Evolutionary conservation across 2,329 filamentous ascomycete species (phyloP), one percentile per base, ranked within the genome.

Genomic region (Colletotrichum lindemuthianum): DNA sequence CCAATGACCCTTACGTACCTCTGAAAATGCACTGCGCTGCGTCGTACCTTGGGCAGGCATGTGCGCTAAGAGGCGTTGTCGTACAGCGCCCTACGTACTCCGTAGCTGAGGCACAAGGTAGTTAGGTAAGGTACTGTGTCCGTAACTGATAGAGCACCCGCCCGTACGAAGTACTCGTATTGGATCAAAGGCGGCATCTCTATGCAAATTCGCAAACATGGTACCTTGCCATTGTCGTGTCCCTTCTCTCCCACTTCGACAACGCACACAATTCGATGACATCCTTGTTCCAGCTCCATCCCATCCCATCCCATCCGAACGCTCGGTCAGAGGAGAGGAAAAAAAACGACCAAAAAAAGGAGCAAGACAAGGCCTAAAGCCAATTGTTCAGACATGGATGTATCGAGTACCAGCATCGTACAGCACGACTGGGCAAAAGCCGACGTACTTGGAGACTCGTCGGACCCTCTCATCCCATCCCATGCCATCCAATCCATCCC

Each of bases 1-100:
- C 60, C 60, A 64, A 64, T 60, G 56, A 32, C 43, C 24, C 24
- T 24, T 24, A 4, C 24, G 24, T 24, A 24, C 24, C 24, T 24
- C 24, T 24, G 24, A 4, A 24, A 24, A 24, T 24, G 24, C 24
- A 24, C 24, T 5, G 24, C 24, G 24, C 24, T 24, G 24, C 5
- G 24, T 24, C 24, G 24, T 16, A 10, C 6, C 15, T 37, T 13
- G 15, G 24, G 60, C 43, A 51, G 37, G 41, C 48, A 50, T 49
- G 44, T 43, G 53, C 49, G 56, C 49, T 54, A 64, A 32, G 6
- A 37, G 32, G 33, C 48, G 48, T 15, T 34, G 33, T n/a, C 37
- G 39, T 32, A 39, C 36, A 24, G 50, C 50, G 15, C 13, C 16
- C n/a, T 16, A 16, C n/a, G 24, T 11, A 10, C 43, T 45, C 15